These are phyloP conservation scores for Penicillium sp. DNA, from an alignment of 2,329 filamentous ascomycete genomes.

Conservation along the genomic window DNA sequence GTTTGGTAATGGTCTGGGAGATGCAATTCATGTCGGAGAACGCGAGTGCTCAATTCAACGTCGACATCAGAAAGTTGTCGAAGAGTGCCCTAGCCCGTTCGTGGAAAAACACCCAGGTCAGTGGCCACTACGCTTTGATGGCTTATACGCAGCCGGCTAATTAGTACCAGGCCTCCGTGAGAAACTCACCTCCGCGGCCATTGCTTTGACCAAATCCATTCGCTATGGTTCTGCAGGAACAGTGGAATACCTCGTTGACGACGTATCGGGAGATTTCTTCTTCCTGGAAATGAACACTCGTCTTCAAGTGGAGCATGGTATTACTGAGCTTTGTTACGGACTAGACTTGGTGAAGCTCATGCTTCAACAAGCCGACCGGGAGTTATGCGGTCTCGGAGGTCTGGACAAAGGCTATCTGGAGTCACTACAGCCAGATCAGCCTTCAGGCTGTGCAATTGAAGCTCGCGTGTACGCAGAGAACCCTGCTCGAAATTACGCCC, in stretches of 20 bases:
- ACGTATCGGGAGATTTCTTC: constrained; percentile 74
- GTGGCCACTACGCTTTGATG: neutral
- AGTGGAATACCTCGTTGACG: constrained; percentile 86
- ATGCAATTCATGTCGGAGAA: constrained; percentile 80
- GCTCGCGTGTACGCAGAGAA: constrained; percentile 58
- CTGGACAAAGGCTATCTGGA: constrained; percentile 41
- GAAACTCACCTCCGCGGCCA: constrained; percentile 65
- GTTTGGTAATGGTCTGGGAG: constrained; percentile 77
- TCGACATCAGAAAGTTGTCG: constrained; percentile 85
- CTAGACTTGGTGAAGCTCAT: constrained; percentile 56
- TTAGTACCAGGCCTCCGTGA: constrained; percentile 50
- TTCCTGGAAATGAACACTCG: constrained; percentile 61
- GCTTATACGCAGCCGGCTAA: neutral
- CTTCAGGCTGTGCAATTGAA: constrained; percentile 52
- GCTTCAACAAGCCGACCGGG: constrained; percentile 53
- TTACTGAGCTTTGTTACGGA: constrained; percentile 56
- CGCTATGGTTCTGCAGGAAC: constrained; percentile 83
- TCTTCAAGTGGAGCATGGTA: constrained; percentile 58
- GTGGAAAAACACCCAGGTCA: constrained; percentile 46
- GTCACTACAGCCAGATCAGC: constrained; percentile 28
- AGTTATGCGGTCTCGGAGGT: constrained; percentile 40
- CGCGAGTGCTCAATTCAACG: constrained; percentile 85
- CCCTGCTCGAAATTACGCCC: constrained; percentile 57
- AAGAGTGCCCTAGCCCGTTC: constrained; percentile 80
- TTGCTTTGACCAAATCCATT: constrained; percentile 58